Conservation (phyloP, 2,329 filamentous ascomycete genomes). For the Claviceps pazoutovae region DNA sequence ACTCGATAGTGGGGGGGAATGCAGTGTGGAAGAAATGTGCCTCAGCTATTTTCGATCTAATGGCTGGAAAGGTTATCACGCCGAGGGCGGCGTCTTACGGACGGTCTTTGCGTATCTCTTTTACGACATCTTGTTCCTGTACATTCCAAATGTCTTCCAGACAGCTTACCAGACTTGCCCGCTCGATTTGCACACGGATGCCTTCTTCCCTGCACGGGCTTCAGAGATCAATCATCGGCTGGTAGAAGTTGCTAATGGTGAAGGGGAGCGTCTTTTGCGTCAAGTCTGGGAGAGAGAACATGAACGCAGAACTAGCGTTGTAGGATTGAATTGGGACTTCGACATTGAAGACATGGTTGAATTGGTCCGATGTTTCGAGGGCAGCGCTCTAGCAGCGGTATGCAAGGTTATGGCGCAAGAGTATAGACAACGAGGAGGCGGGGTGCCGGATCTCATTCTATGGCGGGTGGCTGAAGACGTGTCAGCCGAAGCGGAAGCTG, state of each 20-base stretch:
- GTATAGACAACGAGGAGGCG: constrained; percentile 72
- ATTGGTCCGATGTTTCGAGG: constrained; percentile 63
- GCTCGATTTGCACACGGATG: constrained; percentile 81
- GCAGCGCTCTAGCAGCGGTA: constrained; percentile 66
- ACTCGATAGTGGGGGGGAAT: constrained; percentile 53
- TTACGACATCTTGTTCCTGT: constrained; percentile 83
- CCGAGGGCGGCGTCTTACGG: constrained; percentile 81
- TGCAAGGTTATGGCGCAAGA: constrained; percentile 95
- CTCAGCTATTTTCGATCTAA: constrained; percentile 67
- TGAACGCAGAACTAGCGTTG: constrained; percentile 65
- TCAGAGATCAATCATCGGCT: constrained; percentile 82
- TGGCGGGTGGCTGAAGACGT: constrained; percentile 43
- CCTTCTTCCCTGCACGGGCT: constrained; percentile 74
- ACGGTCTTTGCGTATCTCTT: constrained; percentile 86
- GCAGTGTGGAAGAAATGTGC: constrained; percentile 88
- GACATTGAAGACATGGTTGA: constrained; percentile 65
- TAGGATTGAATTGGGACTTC: constrained; percentile 86
- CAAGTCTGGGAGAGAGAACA: constrained; percentile 55
- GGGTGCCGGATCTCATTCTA: constrained; percentile 83
- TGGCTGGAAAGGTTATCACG: constrained; percentile 91
- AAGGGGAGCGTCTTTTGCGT: constrained; percentile 51
- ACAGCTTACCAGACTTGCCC: constrained; percentile 91
- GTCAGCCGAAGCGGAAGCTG: background rate
- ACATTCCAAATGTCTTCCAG: constrained; percentile 93
- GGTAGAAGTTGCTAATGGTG: constrained; percentile 76